These are phyloP conservation scores for Termitomyces sp. DNA, from an alignment of 768 basidiomycete genomes.

Conservation along the genomic window DNA sequence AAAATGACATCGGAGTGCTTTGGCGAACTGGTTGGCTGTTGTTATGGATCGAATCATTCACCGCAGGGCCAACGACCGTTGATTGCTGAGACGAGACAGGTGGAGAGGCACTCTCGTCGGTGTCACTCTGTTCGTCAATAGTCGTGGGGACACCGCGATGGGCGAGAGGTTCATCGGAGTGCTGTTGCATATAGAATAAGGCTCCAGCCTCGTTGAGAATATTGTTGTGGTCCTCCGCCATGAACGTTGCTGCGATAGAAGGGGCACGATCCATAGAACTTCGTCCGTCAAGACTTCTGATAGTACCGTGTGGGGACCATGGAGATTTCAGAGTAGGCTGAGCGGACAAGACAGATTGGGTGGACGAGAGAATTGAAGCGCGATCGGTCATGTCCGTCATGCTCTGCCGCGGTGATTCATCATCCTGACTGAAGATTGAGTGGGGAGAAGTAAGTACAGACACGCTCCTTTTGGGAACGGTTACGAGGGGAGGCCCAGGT, in stretches of 20 bases:
- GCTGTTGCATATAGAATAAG: conserved; percentile 61
- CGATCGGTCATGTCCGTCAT: background rate
- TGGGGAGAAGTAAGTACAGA: conserved; percentile 31
- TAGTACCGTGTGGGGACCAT: conserved; percentile 22
- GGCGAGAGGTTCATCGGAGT: conserved; percentile 12
- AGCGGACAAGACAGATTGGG: conserved; percentile 17
- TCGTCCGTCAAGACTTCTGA: conserved; percentile 10
- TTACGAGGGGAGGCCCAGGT: conserved; percentile 2
- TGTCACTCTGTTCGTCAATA: conserved; percentile 34
- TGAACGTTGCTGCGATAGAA: conserved; percentile 17
- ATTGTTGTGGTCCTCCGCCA: conserved; percentile 25
- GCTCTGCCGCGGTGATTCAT: conserved; percentile 1
- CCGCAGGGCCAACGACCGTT: conserved; percentile 4
- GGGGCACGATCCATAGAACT: conserved; percentile 6
- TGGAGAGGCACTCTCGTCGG: conserved; percentile 19
- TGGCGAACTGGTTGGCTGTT: conserved; percentile 23
- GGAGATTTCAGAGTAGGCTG: conserved; percentile 28
- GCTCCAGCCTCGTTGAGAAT: conserved; percentile 56
- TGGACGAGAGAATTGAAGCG: conserved; percentile 27
- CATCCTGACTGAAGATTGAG: conserved; percentile 14
- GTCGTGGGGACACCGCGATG: conserved; percentile 38
- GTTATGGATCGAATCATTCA: background rate
- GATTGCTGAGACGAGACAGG: conserved; percentile 2
- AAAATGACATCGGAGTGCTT: conserved; percentile 33
- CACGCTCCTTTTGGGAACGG: conserved; percentile 1